These are phyloP conservation scores for Eucalyptus coolabah DNA, from an alignment of 345 rosid species.

Conservation along the genomic window DNA sequence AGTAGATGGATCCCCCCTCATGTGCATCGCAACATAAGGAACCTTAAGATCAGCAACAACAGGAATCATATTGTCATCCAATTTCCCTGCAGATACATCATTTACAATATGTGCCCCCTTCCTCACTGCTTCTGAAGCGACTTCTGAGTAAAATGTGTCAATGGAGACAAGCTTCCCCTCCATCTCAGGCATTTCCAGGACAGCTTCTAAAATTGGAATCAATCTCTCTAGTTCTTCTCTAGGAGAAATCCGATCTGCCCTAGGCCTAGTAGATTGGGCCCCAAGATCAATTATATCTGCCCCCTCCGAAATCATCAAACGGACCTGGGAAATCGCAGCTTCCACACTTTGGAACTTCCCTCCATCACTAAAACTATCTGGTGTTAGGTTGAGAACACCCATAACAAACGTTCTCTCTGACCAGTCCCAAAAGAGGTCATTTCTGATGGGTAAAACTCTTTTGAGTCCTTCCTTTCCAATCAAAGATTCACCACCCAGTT, in stretches of 20 bases:
- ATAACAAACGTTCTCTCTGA: slow-evolving; percentile 50
- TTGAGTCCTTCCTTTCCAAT: slow-evolving; percentile 68
- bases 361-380: slow-evolving; percentile 95
- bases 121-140: slow-evolving; percentile 68
- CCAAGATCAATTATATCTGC: slow-evolving; percentile 83
- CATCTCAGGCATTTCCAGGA: slow-evolving; percentile 74
- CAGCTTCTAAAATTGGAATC: slow-evolving; percentile 62
- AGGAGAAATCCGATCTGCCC: slow-evolving; percentile 55
- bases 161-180: slow-evolving; percentile 64
- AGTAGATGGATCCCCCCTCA: slow-evolving; percentile 87
- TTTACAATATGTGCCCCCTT: slow-evolving; percentile 79
- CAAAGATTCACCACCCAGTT: slow-evolving; percentile 62
- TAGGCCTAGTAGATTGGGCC: slow-evolving; percentile 88
- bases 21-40: slow-evolving; percentile 87
- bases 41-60: slow-evolving; percentile 54
- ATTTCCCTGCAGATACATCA: slow-evolving; percentile 74
- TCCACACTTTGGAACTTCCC: slow-evolving; percentile 57
- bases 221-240: slow-evolving; percentile 70
- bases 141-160: slow-evolving; percentile 82
- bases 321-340: slow-evolving; percentile 62
- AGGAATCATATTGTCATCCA: slow-evolving; percentile 62
- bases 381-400: slow-evolving; percentile 92
- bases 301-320: slow-evolving; percentile 59
- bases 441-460: slow-evolving; percentile 69
- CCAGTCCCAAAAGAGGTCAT: slow-evolving; percentile 73